A percentile compares a stretch with the other conserved stretches of the same genome.
phyloP scores from a whole-genome alignment of 2,329 filamentous ascomycete species.

The Anthostomella pinea region DNA sequence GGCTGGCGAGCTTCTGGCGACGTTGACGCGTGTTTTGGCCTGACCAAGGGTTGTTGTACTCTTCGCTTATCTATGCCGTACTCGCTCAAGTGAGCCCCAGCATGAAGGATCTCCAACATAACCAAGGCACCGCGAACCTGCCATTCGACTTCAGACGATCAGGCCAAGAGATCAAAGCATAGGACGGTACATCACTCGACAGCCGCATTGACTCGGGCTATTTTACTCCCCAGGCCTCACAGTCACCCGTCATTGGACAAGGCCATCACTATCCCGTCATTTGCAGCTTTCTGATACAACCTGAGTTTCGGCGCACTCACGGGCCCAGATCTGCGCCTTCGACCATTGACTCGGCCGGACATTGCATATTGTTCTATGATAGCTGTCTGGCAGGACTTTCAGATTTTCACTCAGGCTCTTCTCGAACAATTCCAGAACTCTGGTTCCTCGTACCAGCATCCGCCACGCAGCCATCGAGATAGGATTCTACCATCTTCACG shows the following conservation, averaged over 20 bases:
- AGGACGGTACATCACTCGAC: slow-evolving; percentile 11
- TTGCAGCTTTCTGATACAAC: slow-evolving; percentile 21
- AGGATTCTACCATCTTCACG: too few relatives aligned
- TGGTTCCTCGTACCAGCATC: too few relatives aligned
- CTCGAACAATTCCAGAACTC: too few relatives aligned
- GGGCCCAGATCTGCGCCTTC: slow-evolving; percentile 15
- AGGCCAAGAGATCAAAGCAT: slow-evolving; percentile 10
- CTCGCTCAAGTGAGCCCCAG: slow-evolving; percentile 4
- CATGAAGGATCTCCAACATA: slow-evolving; percentile 14
- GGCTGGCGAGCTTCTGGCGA: too few relatives aligned
- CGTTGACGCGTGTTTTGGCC: neutral
- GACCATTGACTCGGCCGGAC: slow-evolving; percentile 5
- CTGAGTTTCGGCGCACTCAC: slow-evolving; percentile 22
- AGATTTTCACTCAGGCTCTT: too few relatives aligned
- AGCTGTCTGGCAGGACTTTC: too few relatives aligned
- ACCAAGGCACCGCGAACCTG: slow-evolving; percentile 2
- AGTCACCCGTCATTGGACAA: slow-evolving; percentile 13
- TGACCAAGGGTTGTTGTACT: too few relatives aligned
- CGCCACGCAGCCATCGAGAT: too few relatives aligned
- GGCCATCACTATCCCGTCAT: slow-evolving; percentile 13
- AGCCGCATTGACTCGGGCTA: slow-evolving; percentile 12
- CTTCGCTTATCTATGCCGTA: neutral
- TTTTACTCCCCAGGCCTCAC: slow-evolving; percentile 6
- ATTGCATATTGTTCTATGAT: too few relatives aligned
- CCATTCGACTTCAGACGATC: slow-evolving; percentile 6